Evolutionary conservation across 1,284 basidiomycete genomes (phyloP).

Genomic region (Papiliotrema fonsecae): DNA sequence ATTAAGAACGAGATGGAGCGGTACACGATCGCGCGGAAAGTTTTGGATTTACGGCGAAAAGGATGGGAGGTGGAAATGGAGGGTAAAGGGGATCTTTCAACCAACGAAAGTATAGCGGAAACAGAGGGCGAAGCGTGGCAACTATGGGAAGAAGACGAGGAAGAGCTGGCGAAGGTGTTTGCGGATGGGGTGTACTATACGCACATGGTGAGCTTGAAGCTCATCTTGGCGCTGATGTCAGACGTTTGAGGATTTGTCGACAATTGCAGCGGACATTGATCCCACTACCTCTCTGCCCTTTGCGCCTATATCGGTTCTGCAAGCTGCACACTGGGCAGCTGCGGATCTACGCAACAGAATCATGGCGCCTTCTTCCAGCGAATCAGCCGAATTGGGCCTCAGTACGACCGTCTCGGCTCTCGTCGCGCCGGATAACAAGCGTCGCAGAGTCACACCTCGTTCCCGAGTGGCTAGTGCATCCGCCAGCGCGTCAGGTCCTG

Average conservation of each 20-base stretch:
- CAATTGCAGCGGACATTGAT: constrained; percentile 67
- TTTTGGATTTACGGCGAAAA: constrained; percentile 66
- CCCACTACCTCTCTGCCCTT: constrained; percentile 64
- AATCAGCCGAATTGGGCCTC: constrained; percentile 38
- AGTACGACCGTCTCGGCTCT: constrained; percentile 31
- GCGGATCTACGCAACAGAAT: constrained; percentile 39
- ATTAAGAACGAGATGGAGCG: constrained; percentile 71
- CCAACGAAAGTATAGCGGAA: constrained; percentile 5
- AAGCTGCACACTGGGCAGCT: constrained; percentile 68
- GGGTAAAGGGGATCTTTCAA: constrained; percentile 14
- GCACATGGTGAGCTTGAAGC: constrained; percentile 68
- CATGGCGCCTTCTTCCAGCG: constrained; percentile 17
- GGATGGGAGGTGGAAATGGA: constrained; percentile 39
- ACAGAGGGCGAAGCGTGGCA: constrained; percentile 19
- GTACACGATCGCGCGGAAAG: constrained; percentile 69
- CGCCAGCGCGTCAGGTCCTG: constrained; percentile 2
- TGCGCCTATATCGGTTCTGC: constrained; percentile 62
- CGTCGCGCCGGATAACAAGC: constrained; percentile 11
- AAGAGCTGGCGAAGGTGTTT: constrained; percentile 63
- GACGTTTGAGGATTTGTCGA: constrained; percentile 70
- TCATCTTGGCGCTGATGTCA: constrained; percentile 35
- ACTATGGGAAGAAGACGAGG: constrained; percentile 44
- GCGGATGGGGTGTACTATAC: constrained; percentile 75
- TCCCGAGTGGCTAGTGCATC: too few relatives aligned
- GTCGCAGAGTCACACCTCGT: constrained; percentile 16